Base-by-base conservation (phyloP, 768 basidiomycete genomes). In the Collybiopsis luxurians region DNA sequence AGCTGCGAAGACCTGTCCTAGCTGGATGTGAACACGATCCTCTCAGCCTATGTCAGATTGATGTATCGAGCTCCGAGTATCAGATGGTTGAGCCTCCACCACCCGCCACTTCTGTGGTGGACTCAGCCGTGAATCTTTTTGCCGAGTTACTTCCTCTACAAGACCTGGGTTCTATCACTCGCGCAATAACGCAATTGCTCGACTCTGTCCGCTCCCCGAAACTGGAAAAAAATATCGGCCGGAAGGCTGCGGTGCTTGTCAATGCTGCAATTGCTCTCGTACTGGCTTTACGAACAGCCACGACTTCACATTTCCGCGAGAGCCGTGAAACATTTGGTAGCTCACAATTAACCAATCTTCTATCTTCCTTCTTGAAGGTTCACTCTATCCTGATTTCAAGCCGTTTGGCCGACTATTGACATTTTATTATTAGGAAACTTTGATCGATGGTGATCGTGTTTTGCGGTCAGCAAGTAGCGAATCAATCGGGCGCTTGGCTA, bases 91-190 rank as follows among this genome's bases (percentile, higher is more conserved):
- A 88, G 63, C 82, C 90, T 7, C 84, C 90, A 7, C 86, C 95
- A 2, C 76, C 95, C 2, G 78, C 83, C 0, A 93, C 92, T 0
- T 83, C 89, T 4, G 89, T 93, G 10, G 89, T 97, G 26, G 91
- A 98, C 67, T 85, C 89, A 5, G 90, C 93, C 0, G 86, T 98
- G n/a, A 84, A 89, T 42, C 78, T 98, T 2, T 98, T 98, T 63
- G 77, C 91, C 0, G 79, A 82, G 34, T 72, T 97, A 36, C 79
- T 97, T 26, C 87, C 91, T 1, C 70, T 86, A 23, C 95, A 97
- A 69, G 91, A 91, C 61, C 69, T 85, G 2, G 56, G 76, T 2
- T 77, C 84, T 0, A 82, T 81, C 10, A 73, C 77, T 1, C 82
- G 82, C 23, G 76, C 79, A 12, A 71, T 90, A 24, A 75, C 73